phyloP scores from a whole-genome alignment of 352 stramenopile genomes.

The Pythium utonaiense region DNA sequence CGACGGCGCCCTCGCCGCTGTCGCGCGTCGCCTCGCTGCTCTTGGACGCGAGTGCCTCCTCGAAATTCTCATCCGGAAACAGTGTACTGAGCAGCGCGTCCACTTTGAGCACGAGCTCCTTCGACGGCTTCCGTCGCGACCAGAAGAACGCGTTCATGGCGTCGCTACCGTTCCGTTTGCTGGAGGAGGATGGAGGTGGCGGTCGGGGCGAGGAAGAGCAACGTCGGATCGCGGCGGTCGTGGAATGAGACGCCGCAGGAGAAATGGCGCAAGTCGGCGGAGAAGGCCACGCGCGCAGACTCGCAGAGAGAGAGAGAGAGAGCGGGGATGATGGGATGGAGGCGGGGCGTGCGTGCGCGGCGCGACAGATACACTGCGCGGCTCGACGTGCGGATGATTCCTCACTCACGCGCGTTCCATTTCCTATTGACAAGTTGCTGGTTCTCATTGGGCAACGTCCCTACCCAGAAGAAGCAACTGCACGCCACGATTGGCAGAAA shows the following conservation, averaged over 20 bases:
- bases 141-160: constrained; percentile 81
- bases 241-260: neutral
- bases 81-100: constrained; percentile 57
- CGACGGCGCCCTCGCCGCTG: constrained; percentile 14
- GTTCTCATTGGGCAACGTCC: constrained; percentile 15
- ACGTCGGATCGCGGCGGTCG: neutral
- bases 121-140: constrained; percentile 62
- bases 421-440: neutral
- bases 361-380: neutral
- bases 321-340: constrained; percentile 4
- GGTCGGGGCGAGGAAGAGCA: neutral
- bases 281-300: no score
- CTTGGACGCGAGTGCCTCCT: constrained; percentile 44
- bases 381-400: neutral
- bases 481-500: constrained; percentile 19
- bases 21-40: constrained; percentile 23
- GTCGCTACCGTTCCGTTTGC: neutral
- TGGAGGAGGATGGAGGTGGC: neutral
- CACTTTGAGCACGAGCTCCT: constrained; percentile 69
- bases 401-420: neutral
- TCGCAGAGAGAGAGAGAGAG: neutral
- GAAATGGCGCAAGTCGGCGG: neutral
- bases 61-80: constrained; percentile 57
- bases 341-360: neutral
- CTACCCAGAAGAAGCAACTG: constrained; percentile 5